A percentile compares a stretch with the other conserved stretches of the same genome.
These are phyloP conservation scores for Arthroderma sp. DNA, from an alignment of 2,329 filamentous ascomycete genomes.

Conservation along the genomic window DNA sequence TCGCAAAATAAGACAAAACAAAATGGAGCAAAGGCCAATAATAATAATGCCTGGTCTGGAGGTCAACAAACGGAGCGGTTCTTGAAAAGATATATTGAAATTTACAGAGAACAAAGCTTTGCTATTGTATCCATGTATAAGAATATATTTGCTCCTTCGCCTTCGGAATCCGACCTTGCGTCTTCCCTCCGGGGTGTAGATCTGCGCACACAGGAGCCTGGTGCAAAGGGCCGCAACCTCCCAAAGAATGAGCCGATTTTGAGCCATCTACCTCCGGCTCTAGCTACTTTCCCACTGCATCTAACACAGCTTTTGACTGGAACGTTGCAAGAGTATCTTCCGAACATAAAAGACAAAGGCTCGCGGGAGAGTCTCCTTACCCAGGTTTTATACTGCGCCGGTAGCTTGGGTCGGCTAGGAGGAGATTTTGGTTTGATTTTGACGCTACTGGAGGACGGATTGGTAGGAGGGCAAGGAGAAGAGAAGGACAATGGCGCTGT, in stretches of 20 bases:
- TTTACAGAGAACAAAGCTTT: slow-evolving; percentile 96
- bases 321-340: slow-evolving; percentile 62
- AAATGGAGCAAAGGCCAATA: slow-evolving; percentile 7
- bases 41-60: slow-evolving; percentile 25
- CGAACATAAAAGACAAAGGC: slow-evolving; percentile 65
- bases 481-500: slow-evolving; percentile 30
- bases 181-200: slow-evolving; percentile 18
- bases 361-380: slow-evolving; percentile 79
- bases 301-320: slow-evolving; percentile 69
- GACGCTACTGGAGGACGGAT: slow-evolving; percentile 42
- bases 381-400: slow-evolving; percentile 84
- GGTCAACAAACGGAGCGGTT: slow-evolving; percentile 92
- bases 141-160: slow-evolving; percentile 62
- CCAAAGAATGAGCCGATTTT: slow-evolving; percentile 16
- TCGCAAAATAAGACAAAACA: slow-evolving; percentile 15
- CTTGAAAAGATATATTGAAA: slow-evolving; percentile 88
- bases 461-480: slow-evolving; percentile 33
- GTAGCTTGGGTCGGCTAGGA: slow-evolving; percentile 75
- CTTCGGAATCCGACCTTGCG: slow-evolving; percentile 21
- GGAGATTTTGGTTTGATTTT: slow-evolving; percentile 88
- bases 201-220: slow-evolving; percentile 8
- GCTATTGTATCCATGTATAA: slow-evolving; percentile 89
- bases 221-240: slow-evolving; percentile 11
- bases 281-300: slow-evolving; percentile 74
- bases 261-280: slow-evolving; percentile 54